phyloP scores from a whole-genome alignment of 2,329 filamentous ascomycete species.

The Didymella arachidicola region DNA sequence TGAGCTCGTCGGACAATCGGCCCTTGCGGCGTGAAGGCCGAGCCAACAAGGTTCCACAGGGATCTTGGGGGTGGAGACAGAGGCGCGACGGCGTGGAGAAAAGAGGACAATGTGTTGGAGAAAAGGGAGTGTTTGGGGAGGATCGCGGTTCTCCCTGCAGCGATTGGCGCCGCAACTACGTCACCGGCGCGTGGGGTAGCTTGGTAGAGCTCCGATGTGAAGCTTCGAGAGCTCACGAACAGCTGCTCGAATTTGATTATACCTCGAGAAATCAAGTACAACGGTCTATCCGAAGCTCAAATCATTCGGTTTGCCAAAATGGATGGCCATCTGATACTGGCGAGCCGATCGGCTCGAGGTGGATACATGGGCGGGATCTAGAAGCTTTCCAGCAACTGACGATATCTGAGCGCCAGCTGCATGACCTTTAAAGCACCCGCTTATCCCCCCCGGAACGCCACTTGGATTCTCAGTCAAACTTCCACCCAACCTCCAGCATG shows the following conservation, averaged over 20 bases:
- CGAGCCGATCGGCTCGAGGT: slow-evolving; percentile 23
- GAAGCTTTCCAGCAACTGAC: slow-evolving; percentile 17
- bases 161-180: slow-evolving; percentile 29
- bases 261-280: slow-evolving; percentile 13
- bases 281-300: background rate
- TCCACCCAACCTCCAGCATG: slow-evolving; percentile 31
- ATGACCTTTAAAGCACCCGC: slow-evolving; percentile 18
- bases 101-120: slow-evolving; percentile 31
- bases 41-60: slow-evolving; percentile 23
- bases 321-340: slow-evolving; percentile 17
- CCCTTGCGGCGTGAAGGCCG: slow-evolving; percentile 7
- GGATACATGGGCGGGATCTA: slow-evolving; percentile 18
- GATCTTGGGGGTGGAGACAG: slow-evolving; percentile 30
- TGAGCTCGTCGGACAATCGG: slow-evolving; percentile 10
- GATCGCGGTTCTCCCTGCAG: slow-evolving; percentile 30
- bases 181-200: slow-evolving; percentile 38
- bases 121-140: slow-evolving; percentile 19
- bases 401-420: slow-evolving; percentile 23
- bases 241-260: slow-evolving; percentile 15
- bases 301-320: background rate
- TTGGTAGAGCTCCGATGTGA: slow-evolving; percentile 18
- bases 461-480: background rate
- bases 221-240: slow-evolving; percentile 20
- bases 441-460: background rate
- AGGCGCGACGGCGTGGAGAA: slow-evolving; percentile 28